These are phyloP conservation scores for Magnolia officinalis DNA, from an alignment of 164 flowering plant genomes.

Conservation along the genomic window DNA sequence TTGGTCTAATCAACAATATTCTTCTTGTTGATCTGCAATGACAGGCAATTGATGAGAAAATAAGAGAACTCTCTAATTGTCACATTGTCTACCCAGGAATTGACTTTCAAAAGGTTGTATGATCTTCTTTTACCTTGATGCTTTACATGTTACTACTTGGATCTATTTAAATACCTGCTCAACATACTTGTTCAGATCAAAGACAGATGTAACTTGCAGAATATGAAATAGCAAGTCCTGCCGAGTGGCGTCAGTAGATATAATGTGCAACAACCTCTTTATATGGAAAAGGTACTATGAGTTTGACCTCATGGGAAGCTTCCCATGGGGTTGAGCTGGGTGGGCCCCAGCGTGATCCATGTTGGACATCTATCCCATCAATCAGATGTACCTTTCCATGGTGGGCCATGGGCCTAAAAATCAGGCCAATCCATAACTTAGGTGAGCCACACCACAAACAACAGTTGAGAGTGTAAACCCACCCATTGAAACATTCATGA, in stretches of 20 bases:
- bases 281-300: neutral
- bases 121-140: neutral
- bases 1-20: neutral
- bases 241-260: neutral
- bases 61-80: constrained; percentile 91
- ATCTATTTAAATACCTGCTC: neutral
- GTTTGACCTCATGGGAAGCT: too few species aligned
- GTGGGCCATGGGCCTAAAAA: too few species aligned
- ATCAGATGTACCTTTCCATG: too few species aligned
- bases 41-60: constrained; percentile 97
- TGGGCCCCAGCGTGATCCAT: too few species aligned
- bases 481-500: too few species aligned
- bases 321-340: too few species aligned
- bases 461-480: too few species aligned
- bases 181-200: neutral
- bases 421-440: too few species aligned
- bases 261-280: neutral
- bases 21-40: constrained; percentile 17
- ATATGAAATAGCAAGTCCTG: neutral
- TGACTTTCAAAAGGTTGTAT: constrained; percentile 81
- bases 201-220: neutral
- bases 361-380: too few species aligned
- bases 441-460: too few species aligned
- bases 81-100: constrained; percentile 82
- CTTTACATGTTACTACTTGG: neutral